phyloP scores from a whole-genome alignment of 768 basidiomycete species.

The Mycena sanguinolenta region DNA sequence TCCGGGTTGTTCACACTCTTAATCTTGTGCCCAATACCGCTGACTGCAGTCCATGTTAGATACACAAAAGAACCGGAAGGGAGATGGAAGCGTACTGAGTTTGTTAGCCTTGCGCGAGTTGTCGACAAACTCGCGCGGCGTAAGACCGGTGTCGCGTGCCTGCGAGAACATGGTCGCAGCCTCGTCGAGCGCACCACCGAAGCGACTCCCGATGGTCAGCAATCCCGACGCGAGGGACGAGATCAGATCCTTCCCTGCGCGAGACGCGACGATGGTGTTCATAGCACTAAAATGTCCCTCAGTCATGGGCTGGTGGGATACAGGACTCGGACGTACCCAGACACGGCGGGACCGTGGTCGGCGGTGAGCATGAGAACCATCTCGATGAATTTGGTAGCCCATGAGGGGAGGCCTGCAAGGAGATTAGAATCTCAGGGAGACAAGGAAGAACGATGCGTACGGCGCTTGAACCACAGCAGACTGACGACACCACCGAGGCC shows the following conservation, averaged over 20 bases:
- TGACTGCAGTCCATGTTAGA: constrained; percentile 63
- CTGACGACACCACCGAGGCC: constrained; percentile 97
- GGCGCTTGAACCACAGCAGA: constrained; percentile 98
- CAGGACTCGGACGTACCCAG: constrained; percentile 60
- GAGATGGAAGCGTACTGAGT: constrained; percentile 74
- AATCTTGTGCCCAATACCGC: constrained; percentile 99
- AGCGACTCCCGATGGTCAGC: constrained; percentile 97
- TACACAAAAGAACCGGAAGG: constrained; percentile 5
- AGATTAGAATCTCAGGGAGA: background rate
- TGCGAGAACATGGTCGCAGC: constrained; percentile 96
- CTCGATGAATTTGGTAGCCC: constrained; percentile 99
- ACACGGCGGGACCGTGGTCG: constrained; percentile 98
- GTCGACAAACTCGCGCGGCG: constrained; percentile 98
- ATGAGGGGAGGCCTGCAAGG: constrained; percentile 75
- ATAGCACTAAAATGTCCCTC: constrained; percentile 72
- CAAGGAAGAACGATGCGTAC: constrained; percentile 48
- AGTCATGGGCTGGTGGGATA: background rate
- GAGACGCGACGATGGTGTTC: constrained; percentile 99
- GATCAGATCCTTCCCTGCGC: constrained; percentile 99
- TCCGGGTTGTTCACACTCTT: constrained; percentile 98
- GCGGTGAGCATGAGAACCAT: constrained; percentile 99
- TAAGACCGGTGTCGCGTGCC: constrained; percentile 91
- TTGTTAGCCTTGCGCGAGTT: constrained; percentile 93
- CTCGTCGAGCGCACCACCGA: constrained; percentile 98
- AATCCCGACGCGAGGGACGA: constrained; percentile 96